Conservation (phyloP, 768 basidiomycete species). For the Hypholoma fasciculare region DNA sequence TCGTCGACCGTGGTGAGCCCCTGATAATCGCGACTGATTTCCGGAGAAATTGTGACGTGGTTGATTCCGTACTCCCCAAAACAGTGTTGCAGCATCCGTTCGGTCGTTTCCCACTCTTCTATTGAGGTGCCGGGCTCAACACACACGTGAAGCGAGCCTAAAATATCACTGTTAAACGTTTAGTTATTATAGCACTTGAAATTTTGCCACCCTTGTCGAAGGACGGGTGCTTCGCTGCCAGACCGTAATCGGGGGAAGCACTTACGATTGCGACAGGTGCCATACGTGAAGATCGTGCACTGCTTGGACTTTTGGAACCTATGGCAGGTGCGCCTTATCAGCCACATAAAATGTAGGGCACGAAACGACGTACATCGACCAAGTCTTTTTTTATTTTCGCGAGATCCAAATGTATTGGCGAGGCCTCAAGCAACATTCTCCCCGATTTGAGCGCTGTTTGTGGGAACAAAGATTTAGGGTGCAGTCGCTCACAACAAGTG, state of each 20-base stretch:
- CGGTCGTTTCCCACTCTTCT: slow-evolving; percentile 51
- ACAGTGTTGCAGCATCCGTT: slow-evolving; percentile 48
- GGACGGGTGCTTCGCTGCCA: not conserved
- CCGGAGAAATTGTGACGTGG: slow-evolving; percentile 58
- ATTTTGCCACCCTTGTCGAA: not conserved
- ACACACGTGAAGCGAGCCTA: slow-evolving; percentile 56
- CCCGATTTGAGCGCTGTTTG: slow-evolving; percentile 42
- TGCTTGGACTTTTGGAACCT: slow-evolving; percentile 47
- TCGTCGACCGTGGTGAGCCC: slow-evolving; percentile 29
- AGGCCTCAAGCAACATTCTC: slow-evolving; percentile 52
- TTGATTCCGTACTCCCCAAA: slow-evolving; percentile 52
- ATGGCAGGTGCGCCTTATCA: slow-evolving; percentile 1
- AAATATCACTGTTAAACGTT: slow-evolving; percentile 33
- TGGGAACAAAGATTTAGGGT: not conserved
- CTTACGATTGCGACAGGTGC: slow-evolving; percentile 56
- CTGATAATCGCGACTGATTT: slow-evolving; percentile 37
- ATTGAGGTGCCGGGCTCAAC: slow-evolving; percentile 47
- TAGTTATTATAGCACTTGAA: not conserved
- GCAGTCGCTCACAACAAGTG: not conserved
- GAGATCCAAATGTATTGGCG: slow-evolving; percentile 49
- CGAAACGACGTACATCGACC: slow-evolving; percentile 33
- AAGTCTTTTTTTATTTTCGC: slow-evolving; percentile 50
- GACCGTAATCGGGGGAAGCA: slow-evolving; percentile 2
- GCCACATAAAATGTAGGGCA: not conserved
- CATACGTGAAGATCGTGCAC: slow-evolving; percentile 56